Evolutionary conservation across 306 rosid genomes (phyloP), one percentile per base, ranked within the genome.

Genomic region (Malus fusca): DNA sequence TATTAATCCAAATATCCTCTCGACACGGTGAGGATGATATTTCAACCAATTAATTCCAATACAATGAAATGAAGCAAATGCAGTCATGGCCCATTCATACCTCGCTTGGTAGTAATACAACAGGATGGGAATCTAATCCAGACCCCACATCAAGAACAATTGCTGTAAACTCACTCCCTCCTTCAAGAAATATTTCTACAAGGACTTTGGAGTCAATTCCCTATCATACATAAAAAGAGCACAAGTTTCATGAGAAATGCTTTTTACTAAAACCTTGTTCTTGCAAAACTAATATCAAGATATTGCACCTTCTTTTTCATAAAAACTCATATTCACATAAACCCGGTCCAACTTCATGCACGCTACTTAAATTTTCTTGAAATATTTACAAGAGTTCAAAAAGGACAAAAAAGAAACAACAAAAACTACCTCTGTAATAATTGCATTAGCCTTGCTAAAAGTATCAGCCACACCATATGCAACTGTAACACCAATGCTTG

Each of bases 141-240:
- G 91, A 85, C 77, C 97, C 97, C 31, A 94, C 96, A 75, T 91
- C 98, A 77, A 94, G 96, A 79, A 94, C 91, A 76, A 94, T 92
- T 69, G 97, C 93, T 7, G 98, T 94, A 87, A 94, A 94, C 82
- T 94, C 98, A 84, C 89, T 90, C 74, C 98, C 98, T 81, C 93
- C 96, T 82, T 94, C 93, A 81, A 94, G 95, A 85, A 90, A 94
- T 80, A 88, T 81, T 90, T 94, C 98, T 67, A 94, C 74, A 15
- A 94, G 85, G 81, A 91, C 96, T 84, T 87, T 91, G 79, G 82
- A 84, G 76, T 92, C 98, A 77, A 94, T 90, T 71, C 92, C 96
- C 98, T 94, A 66, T 76, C 53, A 78, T 67, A 85, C 68, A 69
- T 77, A 81, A 75, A 83, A 59, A 72, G 60, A 61, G 74, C 56